Base-by-base conservation (phyloP, 768 basidiomycete species). In the Lentinula edodes region DNA sequence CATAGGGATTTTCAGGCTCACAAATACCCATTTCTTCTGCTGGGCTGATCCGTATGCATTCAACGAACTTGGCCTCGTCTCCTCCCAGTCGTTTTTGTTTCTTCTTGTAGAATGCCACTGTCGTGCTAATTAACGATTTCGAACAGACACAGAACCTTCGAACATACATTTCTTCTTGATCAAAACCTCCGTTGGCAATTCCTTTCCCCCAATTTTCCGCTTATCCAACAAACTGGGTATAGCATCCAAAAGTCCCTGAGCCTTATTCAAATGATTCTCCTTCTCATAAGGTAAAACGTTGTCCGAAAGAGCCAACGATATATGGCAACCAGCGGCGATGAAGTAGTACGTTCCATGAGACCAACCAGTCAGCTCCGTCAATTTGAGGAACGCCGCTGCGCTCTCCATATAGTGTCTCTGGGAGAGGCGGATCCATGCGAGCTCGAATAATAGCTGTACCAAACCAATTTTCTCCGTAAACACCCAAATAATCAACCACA, bases 341-440 rank as follows among this genome's bases (percentile, higher is more conserved):
- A 87, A 90, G 64, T 85, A 85, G 70, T 92, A 92, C 10, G 90
- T 91, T 2, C 82, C 89, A 56, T 89, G 90, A 67, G 86, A 87
- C 91, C 91, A 93, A 50, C 75, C 83, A 67, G 91, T 93, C 63
- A 90, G 66, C 63, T 83, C 80, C 3, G 83, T 86, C 64, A 92
- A 75, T 59, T 73, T 77, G 46, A 90, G 65, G 66, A 92, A 91
- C 61, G 78, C 76, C 52, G 87, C 82, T 1, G 88, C 89, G 1
- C 87, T 80, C 63, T 91, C 88, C 63, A 80, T 73, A 59, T 91
- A 90, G 61, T 80, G 76, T 58, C 86, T 72, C 61, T 88, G 80
- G 1, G 84, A 78, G 3, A 92, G 77, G 1, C 89, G 70, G 16
- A 85, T 86, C 90, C 91, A 92, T 0, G 88, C 89, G 3, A 93